Evolutionary conservation across 257 asterid species (phyloP).

Genomic region (Petunia axillaris): DNA sequence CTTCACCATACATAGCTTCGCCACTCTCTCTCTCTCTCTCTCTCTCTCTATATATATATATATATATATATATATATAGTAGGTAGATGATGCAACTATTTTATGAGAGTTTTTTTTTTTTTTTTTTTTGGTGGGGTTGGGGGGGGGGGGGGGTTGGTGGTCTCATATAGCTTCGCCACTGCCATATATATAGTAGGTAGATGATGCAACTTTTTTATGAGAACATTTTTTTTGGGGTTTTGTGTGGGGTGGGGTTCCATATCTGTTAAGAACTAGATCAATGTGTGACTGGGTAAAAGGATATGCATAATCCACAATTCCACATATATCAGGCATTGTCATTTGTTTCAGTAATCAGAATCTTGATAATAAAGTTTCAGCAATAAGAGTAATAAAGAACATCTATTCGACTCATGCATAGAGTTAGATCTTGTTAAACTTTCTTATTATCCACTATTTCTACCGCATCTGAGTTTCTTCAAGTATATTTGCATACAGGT

Average conservation of each 20-base stretch:
- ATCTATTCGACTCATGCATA: background rate
- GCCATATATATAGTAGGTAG: too few relatives aligned
- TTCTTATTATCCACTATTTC: background rate
- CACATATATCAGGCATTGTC: background rate
- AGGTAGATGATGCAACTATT: too few relatives aligned
- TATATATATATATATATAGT: too few relatives aligned
- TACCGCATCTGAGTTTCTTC: conserved; percentile 18
- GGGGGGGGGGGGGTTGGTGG: too few relatives aligned
- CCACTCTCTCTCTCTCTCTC: too few relatives aligned
- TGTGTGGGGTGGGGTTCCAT: background rate
- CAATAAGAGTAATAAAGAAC: background rate
- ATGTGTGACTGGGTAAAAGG: too few relatives aligned
- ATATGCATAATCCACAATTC: too few relatives aligned
- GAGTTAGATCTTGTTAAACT: conserved; percentile 9
- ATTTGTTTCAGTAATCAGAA: background rate
- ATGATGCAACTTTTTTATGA: too few relatives aligned
- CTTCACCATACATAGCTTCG: too few relatives aligned
- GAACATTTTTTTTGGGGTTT: background rate
- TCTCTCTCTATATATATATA: too few relatives aligned
- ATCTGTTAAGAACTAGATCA: background rate
- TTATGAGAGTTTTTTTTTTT: background rate
- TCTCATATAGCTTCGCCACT: too few relatives aligned
- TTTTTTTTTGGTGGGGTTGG: too few relatives aligned
- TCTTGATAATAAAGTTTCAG: background rate
- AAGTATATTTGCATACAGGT: conserved; percentile 33